Evolutionary conservation across 2,329 filamentous ascomycete species (phyloP).

Genomic region (Trichoderma breve): DNA sequence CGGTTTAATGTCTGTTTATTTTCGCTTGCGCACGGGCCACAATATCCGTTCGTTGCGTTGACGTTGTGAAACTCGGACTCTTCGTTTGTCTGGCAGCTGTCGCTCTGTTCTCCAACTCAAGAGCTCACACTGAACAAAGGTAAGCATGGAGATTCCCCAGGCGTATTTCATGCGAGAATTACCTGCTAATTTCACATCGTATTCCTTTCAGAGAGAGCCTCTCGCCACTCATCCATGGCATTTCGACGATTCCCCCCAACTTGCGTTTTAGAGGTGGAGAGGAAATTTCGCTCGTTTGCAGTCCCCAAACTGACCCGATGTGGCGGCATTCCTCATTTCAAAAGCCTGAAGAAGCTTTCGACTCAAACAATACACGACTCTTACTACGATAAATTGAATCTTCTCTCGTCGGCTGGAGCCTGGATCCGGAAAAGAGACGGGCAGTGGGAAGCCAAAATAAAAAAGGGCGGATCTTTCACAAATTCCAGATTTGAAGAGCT

Average conservation of each 20-base stretch:
- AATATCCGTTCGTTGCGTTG: neutral
- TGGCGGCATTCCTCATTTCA: neutral
- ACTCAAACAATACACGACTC: neutral
- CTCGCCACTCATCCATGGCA: neutral
- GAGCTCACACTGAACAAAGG: neutral
- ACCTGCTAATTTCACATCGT: neutral
- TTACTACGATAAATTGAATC: neutral
- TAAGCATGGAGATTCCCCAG: neutral
- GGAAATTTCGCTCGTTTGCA: neutral
- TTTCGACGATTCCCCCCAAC: neutral
- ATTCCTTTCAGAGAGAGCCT: neutral
- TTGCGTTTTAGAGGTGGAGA: neutral
- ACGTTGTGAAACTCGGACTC: neutral
- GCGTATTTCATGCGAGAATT: neutral
- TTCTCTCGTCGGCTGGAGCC: neutral
- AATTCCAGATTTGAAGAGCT: conserved; percentile 4
- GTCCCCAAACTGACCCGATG: neutral
- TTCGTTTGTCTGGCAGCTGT: neutral
- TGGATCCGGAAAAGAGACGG: neutral
- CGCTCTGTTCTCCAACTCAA: neutral
- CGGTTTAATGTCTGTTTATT: neutral
- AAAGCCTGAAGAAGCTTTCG: neutral
- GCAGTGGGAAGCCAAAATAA: neutral
- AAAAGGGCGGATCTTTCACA: neutral
- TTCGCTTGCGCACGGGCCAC: neutral